phyloP scores from a whole-genome alignment of 495 filamentous ascomycete species.

The Penicillium lagena region DNA sequence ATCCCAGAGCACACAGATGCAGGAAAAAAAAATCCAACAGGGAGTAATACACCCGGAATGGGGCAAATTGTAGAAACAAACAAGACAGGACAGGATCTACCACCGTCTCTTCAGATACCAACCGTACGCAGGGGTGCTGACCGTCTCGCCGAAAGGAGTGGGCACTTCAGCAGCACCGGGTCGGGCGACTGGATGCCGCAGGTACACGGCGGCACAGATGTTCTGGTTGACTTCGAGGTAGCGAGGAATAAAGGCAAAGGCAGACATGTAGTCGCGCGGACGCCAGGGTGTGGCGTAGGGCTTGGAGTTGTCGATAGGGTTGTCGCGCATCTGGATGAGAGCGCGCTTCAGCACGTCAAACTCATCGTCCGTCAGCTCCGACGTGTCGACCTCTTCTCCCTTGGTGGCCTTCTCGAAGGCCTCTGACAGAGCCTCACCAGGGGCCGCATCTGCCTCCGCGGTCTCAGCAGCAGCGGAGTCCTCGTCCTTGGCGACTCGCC shows the following conservation, averaged over 20 bases:
- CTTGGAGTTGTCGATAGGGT: conserved; percentile 69
- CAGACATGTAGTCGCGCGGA: conserved; percentile 78
- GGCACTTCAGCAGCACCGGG: conserved; percentile 86
- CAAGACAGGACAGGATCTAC: conserved; percentile 18
- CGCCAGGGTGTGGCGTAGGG: conserved; percentile 89
- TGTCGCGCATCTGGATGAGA: conserved; percentile 54
- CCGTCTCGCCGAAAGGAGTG: conserved; percentile 62
- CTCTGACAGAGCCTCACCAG: conserved; percentile 30
- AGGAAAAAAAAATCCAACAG: conserved; percentile 19
- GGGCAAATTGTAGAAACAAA: conserved; percentile 8
- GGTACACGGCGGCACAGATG: conserved; percentile 90
- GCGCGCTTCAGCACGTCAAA: conserved; percentile 39
- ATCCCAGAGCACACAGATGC: conserved; percentile 22
- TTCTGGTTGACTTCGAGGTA: conserved; percentile 97
- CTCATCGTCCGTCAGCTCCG: conserved; percentile 34
- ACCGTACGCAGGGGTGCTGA: conserved; percentile 73
- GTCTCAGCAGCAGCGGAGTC: conserved; percentile 1
- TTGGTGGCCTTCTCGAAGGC: conserved; percentile 36
- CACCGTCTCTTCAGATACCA: conserved; percentile 90
- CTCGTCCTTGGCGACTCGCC: not conserved
- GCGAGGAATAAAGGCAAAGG: conserved; percentile 90
- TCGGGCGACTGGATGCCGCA: conserved; percentile 90
- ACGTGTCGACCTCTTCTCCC: conserved; percentile 31
- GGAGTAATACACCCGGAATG: conserved; percentile 35
- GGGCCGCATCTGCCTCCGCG: conserved; percentile 12